Evolutionary conservation across 225 moss, liverwort and hornwort genomes (phyloP), one percentile per base, ranked within the genome.

Genomic region (Pseudoscleropodium purum): DNA sequence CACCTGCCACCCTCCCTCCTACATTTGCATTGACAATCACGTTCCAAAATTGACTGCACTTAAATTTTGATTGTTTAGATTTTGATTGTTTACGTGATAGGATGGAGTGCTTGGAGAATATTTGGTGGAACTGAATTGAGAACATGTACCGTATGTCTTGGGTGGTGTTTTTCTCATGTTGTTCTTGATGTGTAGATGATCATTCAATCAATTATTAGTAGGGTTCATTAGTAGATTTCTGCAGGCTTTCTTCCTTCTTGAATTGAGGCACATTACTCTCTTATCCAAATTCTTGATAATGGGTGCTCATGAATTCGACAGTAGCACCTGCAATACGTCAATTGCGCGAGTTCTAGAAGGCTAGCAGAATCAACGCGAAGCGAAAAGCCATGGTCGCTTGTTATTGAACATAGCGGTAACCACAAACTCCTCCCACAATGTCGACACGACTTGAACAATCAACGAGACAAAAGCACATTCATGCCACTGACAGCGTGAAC

Each of bases 111-210:
- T 39, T 39, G 2, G 4, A 41, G 8, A 25, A 13, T 15, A 72
- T 15, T 41, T 8, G 3, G 25, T 0, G 15, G 4, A 27, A 15
- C 1, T 7, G 0, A 69, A 7, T 41, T 25, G 5, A 4, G 1
- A 69, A 4, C n/a, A 5, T 25, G 8, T 7, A 5, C 13, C n/a
- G 24, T 36, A 7, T 41, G 7, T 17, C 8, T 33, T 17, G 0
- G 10, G 1, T 66, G 66, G 6, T 17, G 18, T 6, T 26, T 57
- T 0, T n/a, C 2, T 10, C 6, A 4, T n/a, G 7, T 17, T 56
- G 4, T 56, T 1, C n/a, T n/a, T 17, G 27, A 57, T 26, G 16
- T 9, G 1, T 3, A 25, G 6, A 54, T 15, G 1, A 4, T 6
- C 4, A 2, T n/a, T 57, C 1, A 3, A 6, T n/a, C 5, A 18